phyloP scores from a whole-genome alignment of 495 filamentous ascomycete species.

The Lepraria neglecta region DNA sequence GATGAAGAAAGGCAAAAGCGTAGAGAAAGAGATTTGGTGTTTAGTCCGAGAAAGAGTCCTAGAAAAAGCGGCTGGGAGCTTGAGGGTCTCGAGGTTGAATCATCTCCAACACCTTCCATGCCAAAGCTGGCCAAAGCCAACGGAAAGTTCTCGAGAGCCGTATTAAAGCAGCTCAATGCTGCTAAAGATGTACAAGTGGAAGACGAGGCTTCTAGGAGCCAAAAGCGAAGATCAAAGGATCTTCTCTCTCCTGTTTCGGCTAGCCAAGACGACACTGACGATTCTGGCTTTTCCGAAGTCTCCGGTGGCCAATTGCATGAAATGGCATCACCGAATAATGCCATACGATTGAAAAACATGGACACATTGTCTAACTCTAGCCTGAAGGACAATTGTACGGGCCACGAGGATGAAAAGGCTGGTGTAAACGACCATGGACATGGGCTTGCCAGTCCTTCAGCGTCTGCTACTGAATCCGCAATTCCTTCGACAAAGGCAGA shows the following conservation, averaged over 20 bases:
- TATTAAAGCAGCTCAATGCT: not conserved
- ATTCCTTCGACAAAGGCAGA: too few relatives aligned
- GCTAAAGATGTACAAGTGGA: not conserved
- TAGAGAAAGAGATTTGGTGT: slow-evolving; percentile 42
- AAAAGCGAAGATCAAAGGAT: not conserved
- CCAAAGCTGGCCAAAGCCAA: not conserved
- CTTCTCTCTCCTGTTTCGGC: not conserved
- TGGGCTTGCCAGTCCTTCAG: not conserved
- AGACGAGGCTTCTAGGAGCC: too few relatives aligned
- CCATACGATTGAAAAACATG: not conserved
- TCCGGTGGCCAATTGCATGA: slow-evolving; percentile 6
- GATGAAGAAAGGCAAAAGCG: slow-evolving; percentile 28
- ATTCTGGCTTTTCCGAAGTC: slow-evolving; percentile 16
- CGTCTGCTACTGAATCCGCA: not conserved
- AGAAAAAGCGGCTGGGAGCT: slow-evolving; percentile 16
- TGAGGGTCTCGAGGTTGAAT: not conserved
- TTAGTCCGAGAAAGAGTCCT: slow-evolving; percentile 40
- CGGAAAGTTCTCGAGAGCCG: not conserved
- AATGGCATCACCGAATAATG: not conserved
- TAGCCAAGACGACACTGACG: not conserved
- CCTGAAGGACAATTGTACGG: not conserved
- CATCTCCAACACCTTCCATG: not conserved
- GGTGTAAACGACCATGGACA: not conserved
- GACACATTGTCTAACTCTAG: not conserved
- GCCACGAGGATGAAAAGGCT: not conserved